A percentile compares a stretch with the other conserved stretches of the same genome.
Evolutionary conservation across 2,329 filamentous ascomycete species (phyloP).

Genomic region (Penicillium polonicum): DNA sequence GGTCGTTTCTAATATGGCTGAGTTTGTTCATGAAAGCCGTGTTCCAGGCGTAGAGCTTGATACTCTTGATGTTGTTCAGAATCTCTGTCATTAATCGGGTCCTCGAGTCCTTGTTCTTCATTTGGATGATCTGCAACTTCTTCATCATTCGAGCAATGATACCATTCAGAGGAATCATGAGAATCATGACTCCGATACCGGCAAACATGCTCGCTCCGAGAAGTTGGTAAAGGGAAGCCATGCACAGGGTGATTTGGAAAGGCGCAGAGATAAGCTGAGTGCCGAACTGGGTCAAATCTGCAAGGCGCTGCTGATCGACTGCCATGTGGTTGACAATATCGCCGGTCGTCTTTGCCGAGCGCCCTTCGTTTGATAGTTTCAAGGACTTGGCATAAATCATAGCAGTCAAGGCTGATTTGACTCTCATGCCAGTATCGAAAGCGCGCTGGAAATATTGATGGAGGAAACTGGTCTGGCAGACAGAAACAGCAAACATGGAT

Average conservation of each 20-base stretch:
- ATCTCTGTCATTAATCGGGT: slow-evolving; percentile 96
- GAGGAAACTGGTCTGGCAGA: slow-evolving; percentile 82
- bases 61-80: slow-evolving; percentile 98
- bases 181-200: slow-evolving; percentile 88
- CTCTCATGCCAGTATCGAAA: slow-evolving; percentile 94
- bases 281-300: slow-evolving; percentile 92
- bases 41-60: slow-evolving; percentile 98
- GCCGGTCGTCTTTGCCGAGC: slow-evolving; percentile 83
- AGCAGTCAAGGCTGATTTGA: slow-evolving; percentile 86
- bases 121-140: slow-evolving; percentile 88
- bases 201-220: slow-evolving; percentile 94
- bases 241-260: slow-evolving; percentile 93
- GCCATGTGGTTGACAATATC: slow-evolving; percentile 99
- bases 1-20: slow-evolving; percentile 92
- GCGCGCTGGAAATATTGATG: slow-evolving; percentile 97
- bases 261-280: slow-evolving; percentile 96
- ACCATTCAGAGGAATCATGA: slow-evolving; percentile 97
- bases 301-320: slow-evolving; percentile 90
- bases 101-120: slow-evolving; percentile 97
- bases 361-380: slow-evolving; percentile 87
- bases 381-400: slow-evolving; percentile 92
- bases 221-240: slow-evolving; percentile 93
- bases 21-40: slow-evolving; percentile 96
- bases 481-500: slow-evolving; percentile 85
- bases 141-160: slow-evolving; percentile 92